Conservation (phyloP, 176 grass and related monocot genomes). For the Cenchrus purpureus region DNA sequence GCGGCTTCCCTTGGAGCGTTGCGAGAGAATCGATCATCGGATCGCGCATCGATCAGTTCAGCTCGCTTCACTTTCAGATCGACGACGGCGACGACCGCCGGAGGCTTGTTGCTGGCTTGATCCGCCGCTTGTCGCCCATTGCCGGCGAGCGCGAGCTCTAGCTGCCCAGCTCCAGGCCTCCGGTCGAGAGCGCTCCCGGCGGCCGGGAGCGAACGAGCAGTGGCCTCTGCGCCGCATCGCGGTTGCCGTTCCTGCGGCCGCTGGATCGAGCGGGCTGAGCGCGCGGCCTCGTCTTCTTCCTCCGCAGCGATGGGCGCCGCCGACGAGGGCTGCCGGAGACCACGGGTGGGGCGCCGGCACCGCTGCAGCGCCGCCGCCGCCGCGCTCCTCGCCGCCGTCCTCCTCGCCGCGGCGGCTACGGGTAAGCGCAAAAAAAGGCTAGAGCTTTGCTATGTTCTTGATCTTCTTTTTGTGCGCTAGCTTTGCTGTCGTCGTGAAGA, state of each 20-base stretch:
- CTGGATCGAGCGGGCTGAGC: too few relatives aligned
- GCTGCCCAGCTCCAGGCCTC: too few relatives aligned
- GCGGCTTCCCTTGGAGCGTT: background rate
- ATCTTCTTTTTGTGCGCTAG: background rate
- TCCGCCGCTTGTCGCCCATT: background rate
- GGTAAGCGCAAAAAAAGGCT: background rate
- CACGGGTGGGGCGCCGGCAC: background rate
- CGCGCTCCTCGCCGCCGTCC: background rate
- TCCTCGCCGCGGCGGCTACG: slow-evolving; percentile 33
- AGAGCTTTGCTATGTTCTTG: too few relatives aligned
- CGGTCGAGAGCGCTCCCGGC: too few relatives aligned
- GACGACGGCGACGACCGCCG: background rate
- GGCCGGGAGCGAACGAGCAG: too few relatives aligned
- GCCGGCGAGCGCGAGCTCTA: too few relatives aligned
- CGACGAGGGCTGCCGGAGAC: background rate
- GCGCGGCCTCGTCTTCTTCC: background rate
- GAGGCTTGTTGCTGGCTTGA: too few relatives aligned
- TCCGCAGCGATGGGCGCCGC: slow-evolving; percentile 1
- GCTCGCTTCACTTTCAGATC: background rate
- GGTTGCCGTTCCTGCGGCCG: too few relatives aligned
- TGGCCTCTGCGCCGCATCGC: too few relatives aligned
- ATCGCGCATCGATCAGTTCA: background rate
- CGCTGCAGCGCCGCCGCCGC: background rate
- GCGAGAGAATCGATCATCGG: background rate
- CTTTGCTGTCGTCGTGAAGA: background rate